Evolutionary conservation across 2,329 filamentous ascomycete species (phyloP).

Genomic region (Bipolaris gigantea): DNA sequence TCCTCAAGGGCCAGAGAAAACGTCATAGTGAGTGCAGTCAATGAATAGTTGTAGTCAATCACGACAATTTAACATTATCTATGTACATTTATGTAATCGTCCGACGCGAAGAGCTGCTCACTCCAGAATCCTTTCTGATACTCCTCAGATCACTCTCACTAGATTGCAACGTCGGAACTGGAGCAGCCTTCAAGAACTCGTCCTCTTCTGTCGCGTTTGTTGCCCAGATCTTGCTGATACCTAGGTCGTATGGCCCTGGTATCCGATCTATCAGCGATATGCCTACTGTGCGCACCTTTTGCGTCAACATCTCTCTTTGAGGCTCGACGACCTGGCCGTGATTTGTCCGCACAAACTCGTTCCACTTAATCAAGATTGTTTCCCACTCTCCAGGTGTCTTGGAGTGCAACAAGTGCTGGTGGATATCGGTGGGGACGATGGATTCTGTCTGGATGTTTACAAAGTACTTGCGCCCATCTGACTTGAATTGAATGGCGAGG

Average conservation of each 20-base stretch:
- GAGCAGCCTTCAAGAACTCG: constrained; percentile 34
- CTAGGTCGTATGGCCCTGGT: constrained; percentile 84
- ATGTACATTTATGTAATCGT: constrained; percentile 16
- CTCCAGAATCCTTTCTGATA: constrained; percentile 17
- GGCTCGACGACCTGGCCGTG: constrained; percentile 90
- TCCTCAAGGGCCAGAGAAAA: not conserved
- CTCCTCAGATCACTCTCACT: constrained; percentile 24
- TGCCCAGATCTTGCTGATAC: constrained; percentile 85
- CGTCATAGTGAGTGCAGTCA: not conserved
- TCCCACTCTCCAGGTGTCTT: constrained; percentile 86
- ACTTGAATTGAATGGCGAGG: constrained; percentile 84
- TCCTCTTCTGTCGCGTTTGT: constrained; percentile 65
- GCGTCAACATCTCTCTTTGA: constrained; percentile 83
- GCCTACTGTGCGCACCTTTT: constrained; percentile 83
- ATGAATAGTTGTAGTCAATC: not conserved
- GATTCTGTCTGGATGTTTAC: constrained; percentile 95
- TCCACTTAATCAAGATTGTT: constrained; percentile 87
- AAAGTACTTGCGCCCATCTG: constrained; percentile 88
- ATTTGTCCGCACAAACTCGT: constrained; percentile 93
- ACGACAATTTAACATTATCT: not conserved
- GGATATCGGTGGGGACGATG: constrained; percentile 90
- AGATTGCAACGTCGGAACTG: constrained; percentile 25
- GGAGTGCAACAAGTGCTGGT: constrained; percentile 86
- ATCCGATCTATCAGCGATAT: constrained; percentile 87
- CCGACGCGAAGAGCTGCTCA: constrained; percentile 11